Evolutionary conservation across 1,284 basidiomycete genomes (phyloP), one percentile per base, ranked within the genome.

Genomic region (Ustilago sp.): DNA sequence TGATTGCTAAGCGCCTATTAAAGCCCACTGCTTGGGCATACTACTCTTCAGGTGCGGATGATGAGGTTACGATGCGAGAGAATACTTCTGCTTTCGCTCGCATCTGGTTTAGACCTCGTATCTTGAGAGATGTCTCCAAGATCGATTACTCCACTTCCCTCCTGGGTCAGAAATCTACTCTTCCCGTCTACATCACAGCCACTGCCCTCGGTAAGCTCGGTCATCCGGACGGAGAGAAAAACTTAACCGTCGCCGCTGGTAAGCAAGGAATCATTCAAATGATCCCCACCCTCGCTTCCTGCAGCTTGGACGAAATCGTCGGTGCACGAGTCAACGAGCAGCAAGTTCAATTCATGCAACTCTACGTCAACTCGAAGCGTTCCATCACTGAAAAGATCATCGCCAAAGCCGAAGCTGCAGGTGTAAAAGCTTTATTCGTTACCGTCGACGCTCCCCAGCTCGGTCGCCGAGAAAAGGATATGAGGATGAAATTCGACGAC

Each of bases 41-140:
- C 81, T 86, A 86, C 72, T 85, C 83, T 11, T 83, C 81, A 8
- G 84, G 83, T 28, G 82, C 84, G 2, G 84, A 95, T 92, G 39
- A 90, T 90, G 86, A 81, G 51, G 85, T 87, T 62, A 87, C 87
- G 8, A 84, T 87, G 86, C 89, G 94, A 31, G 94, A 98, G 86
- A 97, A 97, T 84, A 92, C 92, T 66, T 89, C 90, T 55, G 94
- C 93, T 0, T 98, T 92, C 85, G 94, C 92, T 90, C 92, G 93
- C 63, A 89, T 98, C 79, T 98, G 95, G 94, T 97, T 98, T 89
- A 90, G 95, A 17, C 95, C 95, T 12, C 90, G 94, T 15, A 89
- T 98, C 48, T 88, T 98, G 9, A 90, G 94, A 31, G 90, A 97
- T 81, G 94, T 98, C 11, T 90, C 90, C 11, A 88, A 89, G 4